These are phyloP conservation scores for Coemansia sp. DNA, from an alignment of 192 early-diverging fungal genomes.

Conservation along the genomic window DNA sequence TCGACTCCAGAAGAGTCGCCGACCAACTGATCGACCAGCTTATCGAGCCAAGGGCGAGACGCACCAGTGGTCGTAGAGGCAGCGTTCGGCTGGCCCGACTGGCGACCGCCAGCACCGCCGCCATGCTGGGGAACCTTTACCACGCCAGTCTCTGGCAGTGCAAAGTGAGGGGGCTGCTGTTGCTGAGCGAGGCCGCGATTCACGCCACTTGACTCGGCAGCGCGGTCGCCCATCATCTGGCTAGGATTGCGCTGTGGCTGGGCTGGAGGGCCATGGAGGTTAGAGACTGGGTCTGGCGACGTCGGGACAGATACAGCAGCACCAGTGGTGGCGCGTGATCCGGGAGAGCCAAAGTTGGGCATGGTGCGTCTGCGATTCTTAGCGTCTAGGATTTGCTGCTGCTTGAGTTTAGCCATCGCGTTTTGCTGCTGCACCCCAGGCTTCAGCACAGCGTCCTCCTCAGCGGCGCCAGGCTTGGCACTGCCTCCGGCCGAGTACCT, in stretches of 20 bases:
- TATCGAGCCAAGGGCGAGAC: slow-evolving; percentile 82
- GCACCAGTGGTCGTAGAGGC: neutral
- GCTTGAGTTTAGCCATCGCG: neutral
- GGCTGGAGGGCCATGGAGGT: neutral
- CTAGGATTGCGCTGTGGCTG: neutral
- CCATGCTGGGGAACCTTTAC: slow-evolving; percentile 25
- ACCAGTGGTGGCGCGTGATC: slow-evolving; percentile 67
- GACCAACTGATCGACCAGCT: slow-evolving; percentile 88
- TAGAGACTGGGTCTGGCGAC: slow-evolving; percentile 50
- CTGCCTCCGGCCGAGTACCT: slow-evolving; percentile 68
- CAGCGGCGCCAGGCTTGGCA: neutral
- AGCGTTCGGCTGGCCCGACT: slow-evolving; percentile 11
- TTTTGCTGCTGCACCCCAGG: slow-evolving; percentile 9
- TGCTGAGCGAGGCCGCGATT: neutral
- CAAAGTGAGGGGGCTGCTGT: neutral
- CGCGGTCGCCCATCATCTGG: neutral
- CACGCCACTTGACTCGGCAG: too few species aligned
- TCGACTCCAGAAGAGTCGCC: slow-evolving; percentile 87
- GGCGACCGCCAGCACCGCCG: neutral
- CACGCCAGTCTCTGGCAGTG: slow-evolving; percentile 20
- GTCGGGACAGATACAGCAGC: slow-evolving; percentile 59
- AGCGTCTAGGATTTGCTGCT: slow-evolving; percentile 13
- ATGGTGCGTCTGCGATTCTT: slow-evolving; percentile 46
- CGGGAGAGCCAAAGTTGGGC: slow-evolving; percentile 73
- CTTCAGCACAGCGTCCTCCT: neutral